Conservation (phyloP, 2,329 filamentous ascomycete genomes). For the Tolypocladium endophyticum region DNA sequence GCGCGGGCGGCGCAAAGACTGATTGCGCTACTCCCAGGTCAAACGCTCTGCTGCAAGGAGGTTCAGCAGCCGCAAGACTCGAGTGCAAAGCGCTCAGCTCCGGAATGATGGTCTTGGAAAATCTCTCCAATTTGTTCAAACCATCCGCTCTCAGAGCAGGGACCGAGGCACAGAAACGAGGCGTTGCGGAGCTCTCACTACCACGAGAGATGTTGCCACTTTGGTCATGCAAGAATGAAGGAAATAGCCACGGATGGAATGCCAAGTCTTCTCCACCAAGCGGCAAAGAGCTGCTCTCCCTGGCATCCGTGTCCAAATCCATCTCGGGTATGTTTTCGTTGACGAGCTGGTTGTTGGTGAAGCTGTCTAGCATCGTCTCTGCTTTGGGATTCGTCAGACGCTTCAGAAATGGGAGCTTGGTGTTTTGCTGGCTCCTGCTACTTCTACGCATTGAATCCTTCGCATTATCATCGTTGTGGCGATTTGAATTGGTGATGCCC, state of each 20-base stretch:
- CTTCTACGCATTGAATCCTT: neutral
- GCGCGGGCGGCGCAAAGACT: slow-evolving; percentile 10
- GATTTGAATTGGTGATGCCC: neutral
- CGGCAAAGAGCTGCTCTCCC: slow-evolving; percentile 1
- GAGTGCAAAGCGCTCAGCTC: neutral
- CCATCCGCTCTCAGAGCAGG: neutral
- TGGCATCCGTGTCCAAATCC: neutral
- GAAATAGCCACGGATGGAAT: neutral
- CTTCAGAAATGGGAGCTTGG: neutral
- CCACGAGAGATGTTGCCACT: neutral
- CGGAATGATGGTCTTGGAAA: neutral
- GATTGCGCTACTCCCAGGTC: slow-evolving; percentile 3
- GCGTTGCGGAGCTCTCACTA: neutral
- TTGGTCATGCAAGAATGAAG: slow-evolving; percentile 5
- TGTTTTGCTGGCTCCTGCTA: neutral
- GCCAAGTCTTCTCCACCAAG: neutral
- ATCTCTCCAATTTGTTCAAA: neutral
- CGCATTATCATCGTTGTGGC: neutral
- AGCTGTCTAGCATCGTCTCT: slow-evolving; percentile 3
- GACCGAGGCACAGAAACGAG: neutral
- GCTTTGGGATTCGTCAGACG: slow-evolving; percentile 3
- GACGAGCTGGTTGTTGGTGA: neutral
- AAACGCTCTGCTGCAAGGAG: neutral
- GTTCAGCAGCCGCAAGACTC: neutral
- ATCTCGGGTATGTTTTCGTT: slow-evolving; percentile 2